phyloP scores from a whole-genome alignment of 306 rosid species.

The Lathyrus oleraceus region DNA sequence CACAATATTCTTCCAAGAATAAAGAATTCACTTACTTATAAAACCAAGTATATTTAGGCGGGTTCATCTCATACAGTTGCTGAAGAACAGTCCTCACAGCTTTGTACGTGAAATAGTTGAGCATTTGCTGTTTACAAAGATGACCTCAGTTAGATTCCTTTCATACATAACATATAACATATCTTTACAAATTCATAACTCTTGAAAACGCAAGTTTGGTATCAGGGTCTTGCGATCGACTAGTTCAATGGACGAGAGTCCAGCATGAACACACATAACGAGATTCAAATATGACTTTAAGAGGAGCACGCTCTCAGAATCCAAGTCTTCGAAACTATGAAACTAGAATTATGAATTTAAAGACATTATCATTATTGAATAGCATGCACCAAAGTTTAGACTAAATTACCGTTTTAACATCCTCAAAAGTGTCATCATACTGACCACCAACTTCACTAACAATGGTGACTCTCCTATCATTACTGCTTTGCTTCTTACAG shows the following conservation, averaged over 20 bases:
- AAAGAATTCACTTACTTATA: slow-evolving; percentile 69
- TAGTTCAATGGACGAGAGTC: no score
- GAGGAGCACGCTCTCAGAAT: no score
- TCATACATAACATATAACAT: not conserved
- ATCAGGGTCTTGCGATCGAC: no score
- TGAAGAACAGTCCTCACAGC: slow-evolving; percentile 96
- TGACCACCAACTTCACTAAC: slow-evolving; percentile 85
- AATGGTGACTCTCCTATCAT: slow-evolving; percentile 47
- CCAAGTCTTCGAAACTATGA: not conserved
- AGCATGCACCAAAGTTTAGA: not conserved
- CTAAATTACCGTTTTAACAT: slow-evolving; percentile 74
- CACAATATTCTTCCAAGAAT: not conserved
- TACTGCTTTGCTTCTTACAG: slow-evolving; percentile 62
- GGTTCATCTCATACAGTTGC: slow-evolving; percentile 94
- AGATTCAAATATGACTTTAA: no score
- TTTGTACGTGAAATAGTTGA: slow-evolving; percentile 90
- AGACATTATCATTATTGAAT: not conserved
- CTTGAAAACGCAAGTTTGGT: not conserved
- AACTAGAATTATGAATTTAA: not conserved
- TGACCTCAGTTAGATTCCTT: slow-evolving; percentile 38
- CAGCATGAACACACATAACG: no score
- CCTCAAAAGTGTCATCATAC: slow-evolving; percentile 78
- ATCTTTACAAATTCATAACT: not conserved
- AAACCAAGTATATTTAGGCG: slow-evolving; percentile 84
- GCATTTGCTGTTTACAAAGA: slow-evolving; percentile 72